Percentiles rank a stretch among this genome's conserved stretches.
These are phyloP conservation scores for Drechslerella dactyloides DNA, from an alignment of 2,329 filamentous ascomycete species.

Conservation along the genomic window DNA sequence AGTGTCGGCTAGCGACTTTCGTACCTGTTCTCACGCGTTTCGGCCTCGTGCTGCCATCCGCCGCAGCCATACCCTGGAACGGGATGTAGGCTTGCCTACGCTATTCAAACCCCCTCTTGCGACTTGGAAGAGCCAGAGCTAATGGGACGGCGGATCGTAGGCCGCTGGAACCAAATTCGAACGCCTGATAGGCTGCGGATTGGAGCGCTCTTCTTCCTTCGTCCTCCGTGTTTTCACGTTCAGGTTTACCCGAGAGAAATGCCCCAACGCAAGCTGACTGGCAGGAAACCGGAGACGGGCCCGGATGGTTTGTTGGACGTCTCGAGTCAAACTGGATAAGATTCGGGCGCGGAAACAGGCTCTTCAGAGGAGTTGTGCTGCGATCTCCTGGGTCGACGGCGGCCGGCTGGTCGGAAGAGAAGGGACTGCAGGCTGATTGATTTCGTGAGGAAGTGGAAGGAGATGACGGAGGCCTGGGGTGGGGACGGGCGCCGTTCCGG, in stretches of 20 bases:
- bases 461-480: conserved; percentile 17
- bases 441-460: conserved; percentile 27
- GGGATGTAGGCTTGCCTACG: conserved; percentile 19
- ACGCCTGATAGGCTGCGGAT: not conserved
- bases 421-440: conserved; percentile 14
- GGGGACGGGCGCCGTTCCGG: conserved; percentile 17
- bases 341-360: not conserved
- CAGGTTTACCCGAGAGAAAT: not conserved
- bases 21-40: conserved; percentile 85
- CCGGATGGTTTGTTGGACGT: not conserved
- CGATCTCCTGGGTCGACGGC: not conserved
- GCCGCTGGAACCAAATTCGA: conserved; percentile 6
- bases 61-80: conserved; percentile 43
- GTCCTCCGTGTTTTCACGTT: not conserved
- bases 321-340: not conserved
- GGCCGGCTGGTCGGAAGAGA: not conserved
- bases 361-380: not conserved
- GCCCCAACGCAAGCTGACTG: not conserved
- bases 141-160: conserved; percentile 12
- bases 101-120: conserved; percentile 4
- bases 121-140: not conserved
- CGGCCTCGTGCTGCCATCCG: conserved; percentile 65
- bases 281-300: not conserved
- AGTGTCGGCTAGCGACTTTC: conserved; percentile 21
- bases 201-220: conserved; percentile 8